Evolutionary conservation across 2,329 filamentous ascomycete species (phyloP), one percentile per base, ranked within the genome.

Genomic region (Colletotrichum sojae): DNA sequence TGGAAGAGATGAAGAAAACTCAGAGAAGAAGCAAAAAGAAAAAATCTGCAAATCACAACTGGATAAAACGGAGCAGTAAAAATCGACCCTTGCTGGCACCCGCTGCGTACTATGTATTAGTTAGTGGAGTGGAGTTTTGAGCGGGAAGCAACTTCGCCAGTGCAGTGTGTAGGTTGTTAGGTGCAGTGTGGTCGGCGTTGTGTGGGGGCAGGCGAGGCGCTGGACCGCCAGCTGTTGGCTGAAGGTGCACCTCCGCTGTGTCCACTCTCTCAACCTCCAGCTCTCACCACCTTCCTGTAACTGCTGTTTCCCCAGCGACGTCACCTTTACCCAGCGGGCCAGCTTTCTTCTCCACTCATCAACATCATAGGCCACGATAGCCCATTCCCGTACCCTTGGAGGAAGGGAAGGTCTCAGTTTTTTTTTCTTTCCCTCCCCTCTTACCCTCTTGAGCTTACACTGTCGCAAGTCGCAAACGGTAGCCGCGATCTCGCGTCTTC

Each of bases 301-400:
- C 48, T 54, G 67, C 40, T 69, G 70, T 72, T 72, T 62, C 71
- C 71, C 71, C 61, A 63, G 71, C 64, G 71, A 71, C 71, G 71
- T 72, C 71, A 72, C 67, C 49, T 57, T 62, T 69, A 69, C 60
- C 65, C 55, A 45, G 59, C 46, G 36, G 36, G 10, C 64, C 43
- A 56, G 68, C 54, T 63, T 59, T 53, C 55, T 69, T 67, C 61
- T 63, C 67, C 67, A 66, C 61, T 51, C 54, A 12, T 39, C 59
- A 62, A 49, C 53, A 65, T 65, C 69, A 64, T 55, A 66, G 54
- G 55, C 66, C 62, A 69, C 66, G 55, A 27, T 53, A 40, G 45
- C 56, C 55, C 9, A 10, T 36, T 36, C 2, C 5, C 45, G 25
- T 43, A 60, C 31, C 49, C 25, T 40, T 60, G 61, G 61, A 25